Base-by-base conservation (phyloP, 2,329 filamentous ascomycete species). In the Colletotrichum acutatum region DNA sequence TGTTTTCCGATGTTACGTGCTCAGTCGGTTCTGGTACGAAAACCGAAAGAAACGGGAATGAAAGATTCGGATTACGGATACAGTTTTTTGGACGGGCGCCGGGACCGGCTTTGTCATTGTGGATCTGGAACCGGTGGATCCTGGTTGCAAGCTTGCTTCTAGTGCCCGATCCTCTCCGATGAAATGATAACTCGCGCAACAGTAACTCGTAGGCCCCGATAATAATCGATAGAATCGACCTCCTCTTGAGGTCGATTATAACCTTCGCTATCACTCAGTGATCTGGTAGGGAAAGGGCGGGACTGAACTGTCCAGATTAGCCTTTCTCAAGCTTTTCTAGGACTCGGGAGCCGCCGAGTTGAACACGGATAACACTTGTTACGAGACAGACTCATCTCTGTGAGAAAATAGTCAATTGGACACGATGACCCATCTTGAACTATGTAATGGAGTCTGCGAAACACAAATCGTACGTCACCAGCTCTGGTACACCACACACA, bases 31-130 rank as follows among this genome's bases (percentile, higher is more conserved):
- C 46, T 69, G 60, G 46, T 46, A 22, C 57, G 69, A 63, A 49
- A 70, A 52, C 70, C 70, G 70, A 72, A 72, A 16, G 5, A 56
- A 49, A 69, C 64, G 49, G 68, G 46, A 49, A 60, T 46, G 14
- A n/a, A 52, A 12, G 22, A 56, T 42, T 72, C 70, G 70, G 70
- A 60, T 72, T 70, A 66, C 46, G 28, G 34, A 61, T 62, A 66
- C 54, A 24, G 9, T 66, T 57, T 68, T 46, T 64, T 11, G 42
- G 6, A 37, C 12, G 56, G 58, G 37, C 22, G 30, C 59, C 53
- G 66, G 54, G n/a, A 22, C 53, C 42, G 54, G 59, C 32, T 68
- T 69, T 64, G 46, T 49, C 30, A n/a, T 37, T 26, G 70, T 72
- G 66, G 70, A 59, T 59, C 58, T 42, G 32, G 19, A n/a, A 4